Conservation (phyloP, 257 asterid genomes). For the Solanum etuberosum region DNA sequence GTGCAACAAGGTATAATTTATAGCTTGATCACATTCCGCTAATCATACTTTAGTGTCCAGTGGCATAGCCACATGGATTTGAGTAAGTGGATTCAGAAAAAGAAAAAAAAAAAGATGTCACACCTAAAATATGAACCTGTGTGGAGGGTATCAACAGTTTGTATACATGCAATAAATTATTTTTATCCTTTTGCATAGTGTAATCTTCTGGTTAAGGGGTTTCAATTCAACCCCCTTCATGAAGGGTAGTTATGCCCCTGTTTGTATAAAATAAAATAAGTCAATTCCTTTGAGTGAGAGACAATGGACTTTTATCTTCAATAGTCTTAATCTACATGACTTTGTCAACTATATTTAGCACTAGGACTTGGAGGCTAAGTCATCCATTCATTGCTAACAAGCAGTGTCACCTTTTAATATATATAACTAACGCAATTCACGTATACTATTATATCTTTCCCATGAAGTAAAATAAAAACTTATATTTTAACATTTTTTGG, state of each 20-base stretch:
- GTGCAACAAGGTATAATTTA: conserved; percentile 48
- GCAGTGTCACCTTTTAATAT: neutral
- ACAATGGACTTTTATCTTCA: neutral
- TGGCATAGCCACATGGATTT: neutral
- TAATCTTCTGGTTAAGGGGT: neutral
- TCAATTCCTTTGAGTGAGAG: neutral
- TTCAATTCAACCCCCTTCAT: neutral
- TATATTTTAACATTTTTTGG: neutral
- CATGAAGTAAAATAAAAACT: neutral
- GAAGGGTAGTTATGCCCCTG: neutral
- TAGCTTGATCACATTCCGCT: neutral
- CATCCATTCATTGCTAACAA: neutral
- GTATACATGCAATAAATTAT: neutral
- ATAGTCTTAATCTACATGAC: neutral
- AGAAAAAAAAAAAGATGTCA: neutral
- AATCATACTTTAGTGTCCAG: neutral
- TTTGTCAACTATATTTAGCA: neutral
- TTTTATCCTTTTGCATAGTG: neutral
- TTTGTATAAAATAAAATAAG: neutral
- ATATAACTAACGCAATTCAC: neutral
- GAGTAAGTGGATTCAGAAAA: neutral
- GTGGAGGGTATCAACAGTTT: neutral
- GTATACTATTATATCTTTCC: neutral
- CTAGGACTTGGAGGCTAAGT: neutral
- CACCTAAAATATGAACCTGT: neutral